Percentiles rank a stretch among this genome's conserved stretches.
phyloP scores from a whole-genome alignment of 768 basidiomycete genomes.

The Mycena kentingensis region DNA sequence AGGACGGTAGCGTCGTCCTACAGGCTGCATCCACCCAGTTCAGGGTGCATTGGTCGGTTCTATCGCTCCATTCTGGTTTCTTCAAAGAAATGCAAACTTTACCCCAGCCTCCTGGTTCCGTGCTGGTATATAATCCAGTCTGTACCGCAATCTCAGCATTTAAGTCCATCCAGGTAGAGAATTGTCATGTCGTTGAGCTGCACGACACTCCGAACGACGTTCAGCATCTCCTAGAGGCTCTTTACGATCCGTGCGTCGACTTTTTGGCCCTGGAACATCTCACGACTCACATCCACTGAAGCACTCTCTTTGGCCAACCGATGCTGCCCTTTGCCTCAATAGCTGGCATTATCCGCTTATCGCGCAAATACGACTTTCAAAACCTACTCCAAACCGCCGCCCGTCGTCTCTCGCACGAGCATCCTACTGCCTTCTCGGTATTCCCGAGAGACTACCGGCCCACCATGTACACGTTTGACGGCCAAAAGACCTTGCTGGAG shows the following conservation, averaged over 20 bases:
- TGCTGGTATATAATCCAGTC: too few relatives aligned
- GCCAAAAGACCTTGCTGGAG: not conserved
- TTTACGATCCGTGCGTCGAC: not conserved
- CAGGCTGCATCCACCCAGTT: conserved; percentile 28
- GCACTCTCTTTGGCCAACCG: not conserved
- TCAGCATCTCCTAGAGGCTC: not conserved
- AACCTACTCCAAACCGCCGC: conserved; percentile 3
- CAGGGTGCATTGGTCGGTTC: conserved; percentile 33
- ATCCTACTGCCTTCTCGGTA: not conserved
- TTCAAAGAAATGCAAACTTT: conserved; percentile 36
- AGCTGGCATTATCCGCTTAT: conserved; percentile 1
- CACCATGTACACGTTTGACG: not conserved
- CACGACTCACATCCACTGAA: too few relatives aligned
- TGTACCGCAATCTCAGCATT: not conserved
- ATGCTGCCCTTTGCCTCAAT: not conserved
- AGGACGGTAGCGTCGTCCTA: conserved; percentile 35
- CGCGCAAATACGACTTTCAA: conserved; percentile 11
- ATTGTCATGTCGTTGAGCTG: not conserved
- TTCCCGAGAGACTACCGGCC: not conserved
- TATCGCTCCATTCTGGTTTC: conserved; percentile 30
- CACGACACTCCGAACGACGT: not conserved
- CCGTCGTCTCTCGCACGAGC: conserved; percentile 3
- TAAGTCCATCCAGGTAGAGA: not conserved
- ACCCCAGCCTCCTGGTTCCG: too few relatives aligned
- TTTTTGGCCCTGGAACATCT: too few relatives aligned